Conservation (phyloP, 345 rosid species). For the Dipteronia dyeriana region DNA sequence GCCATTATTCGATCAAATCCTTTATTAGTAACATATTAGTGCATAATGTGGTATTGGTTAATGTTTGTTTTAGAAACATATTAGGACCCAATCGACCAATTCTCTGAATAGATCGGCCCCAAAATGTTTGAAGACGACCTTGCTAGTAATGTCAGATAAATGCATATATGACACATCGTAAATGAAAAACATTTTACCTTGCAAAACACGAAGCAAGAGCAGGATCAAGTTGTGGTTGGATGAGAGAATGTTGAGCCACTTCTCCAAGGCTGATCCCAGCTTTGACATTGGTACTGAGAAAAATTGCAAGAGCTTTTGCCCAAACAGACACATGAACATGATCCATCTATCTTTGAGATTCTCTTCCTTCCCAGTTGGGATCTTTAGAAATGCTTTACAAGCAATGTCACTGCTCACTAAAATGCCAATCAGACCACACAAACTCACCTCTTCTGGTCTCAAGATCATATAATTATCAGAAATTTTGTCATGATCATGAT, state of each 20-base stretch:
- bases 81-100: no score
- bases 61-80: no score
- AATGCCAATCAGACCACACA: background rate
- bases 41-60: no score
- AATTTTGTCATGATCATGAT: constrained; percentile 5
- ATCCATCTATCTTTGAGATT: constrained; percentile 21
- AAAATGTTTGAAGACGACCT: no score
- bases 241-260: constrained; percentile 27
- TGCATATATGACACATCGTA: no score
- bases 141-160: background rate
- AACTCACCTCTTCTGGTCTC: constrained; percentile 8
- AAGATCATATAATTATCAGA: constrained; percentile 15
- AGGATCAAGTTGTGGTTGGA: constrained; percentile 17
- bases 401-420: background rate
- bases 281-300: constrained; percentile 6
- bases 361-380: constrained; percentile 19
- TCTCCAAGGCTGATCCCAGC: constrained; percentile 20
- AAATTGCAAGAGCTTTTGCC: constrained; percentile 28
- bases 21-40: no score
- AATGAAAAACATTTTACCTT: constrained; percentile 4
- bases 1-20: background rate
- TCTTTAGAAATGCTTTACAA: constrained; percentile 15
- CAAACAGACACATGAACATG: constrained; percentile 19
- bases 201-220: constrained; percentile 22
- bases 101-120: no score